Evolutionary conservation across 2,329 filamentous ascomycete genomes (phyloP).

Genomic region (Fusarium sp.): DNA sequence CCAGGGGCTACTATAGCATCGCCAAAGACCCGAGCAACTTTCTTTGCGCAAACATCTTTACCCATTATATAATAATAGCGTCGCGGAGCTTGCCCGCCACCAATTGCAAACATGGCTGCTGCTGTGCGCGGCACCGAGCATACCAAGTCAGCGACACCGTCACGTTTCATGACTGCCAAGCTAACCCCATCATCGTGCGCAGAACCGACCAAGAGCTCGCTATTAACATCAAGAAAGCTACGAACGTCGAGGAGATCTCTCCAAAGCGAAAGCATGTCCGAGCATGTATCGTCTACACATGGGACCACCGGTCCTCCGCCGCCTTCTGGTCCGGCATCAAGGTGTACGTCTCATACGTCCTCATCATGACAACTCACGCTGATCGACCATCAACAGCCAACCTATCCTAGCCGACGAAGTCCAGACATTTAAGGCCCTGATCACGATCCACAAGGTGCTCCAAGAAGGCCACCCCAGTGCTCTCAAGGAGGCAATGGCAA

Average conservation of each 20-base stretch:
- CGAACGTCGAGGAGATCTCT: slow-evolving; percentile 73
- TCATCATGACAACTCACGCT: slow-evolving; percentile 11
- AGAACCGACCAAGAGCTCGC: slow-evolving; percentile 76
- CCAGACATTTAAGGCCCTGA: slow-evolving; percentile 98
- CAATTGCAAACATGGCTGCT: slow-evolving; percentile 44
- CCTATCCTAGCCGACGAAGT: slow-evolving; percentile 98
- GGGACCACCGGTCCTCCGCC: slow-evolving; percentile 96
- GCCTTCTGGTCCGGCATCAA: slow-evolving; percentile 99
- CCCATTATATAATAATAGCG: slow-evolving; percentile 6
- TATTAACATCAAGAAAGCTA: slow-evolving; percentile 77
- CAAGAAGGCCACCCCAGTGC: slow-evolving; percentile 94
- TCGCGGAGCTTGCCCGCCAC: slow-evolving; percentile 28
- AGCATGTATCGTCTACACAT: slow-evolving; percentile 97
- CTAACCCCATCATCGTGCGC: slow-evolving; percentile 27
- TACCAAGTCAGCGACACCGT: slow-evolving; percentile 47
- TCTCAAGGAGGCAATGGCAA: slow-evolving; percentile 86
- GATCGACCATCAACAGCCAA: slow-evolving; percentile 67
- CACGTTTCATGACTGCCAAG: slow-evolving; percentile 5
- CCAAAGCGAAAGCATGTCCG: slow-evolving; percentile 93
- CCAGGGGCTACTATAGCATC: slow-evolving; percentile 34
- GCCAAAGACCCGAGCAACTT: slow-evolving; percentile 17
- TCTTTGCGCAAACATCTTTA: slow-evolving; percentile 11
- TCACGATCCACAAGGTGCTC: slow-evolving; percentile 96
- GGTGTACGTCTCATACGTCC: slow-evolving; percentile 73
- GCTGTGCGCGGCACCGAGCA: slow-evolving; percentile 50